A percentile compares a stretch with the other conserved stretches of the same genome.
phyloP scores from a whole-genome alignment of 1,139 yeast genomes.

The Debaryomyces subglobosus region DNA sequence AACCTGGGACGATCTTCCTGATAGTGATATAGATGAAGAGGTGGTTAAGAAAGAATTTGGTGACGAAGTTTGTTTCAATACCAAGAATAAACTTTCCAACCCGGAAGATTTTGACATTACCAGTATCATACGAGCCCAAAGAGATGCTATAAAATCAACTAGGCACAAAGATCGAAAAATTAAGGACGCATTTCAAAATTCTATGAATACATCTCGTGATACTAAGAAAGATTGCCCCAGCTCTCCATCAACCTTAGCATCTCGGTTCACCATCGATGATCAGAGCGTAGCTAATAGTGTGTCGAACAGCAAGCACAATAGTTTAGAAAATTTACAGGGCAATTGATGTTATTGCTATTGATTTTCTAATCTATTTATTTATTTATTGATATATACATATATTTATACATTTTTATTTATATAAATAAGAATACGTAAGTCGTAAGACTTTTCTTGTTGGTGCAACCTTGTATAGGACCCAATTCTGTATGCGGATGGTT shows the following conservation, averaged over 20 bases:
- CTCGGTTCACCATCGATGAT: slow-evolving; percentile 29
- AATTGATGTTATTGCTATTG: slow-evolving; percentile 19
- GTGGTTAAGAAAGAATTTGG: slow-evolving; percentile 45
- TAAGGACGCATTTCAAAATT: slow-evolving; percentile 34
- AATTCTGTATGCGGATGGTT: background rate
- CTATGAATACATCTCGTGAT: slow-evolving; percentile 7
- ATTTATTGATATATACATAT: background rate
- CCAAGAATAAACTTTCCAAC: slow-evolving; percentile 35
- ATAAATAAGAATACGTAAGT: background rate
- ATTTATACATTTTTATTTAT: no score
- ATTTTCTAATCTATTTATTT: slow-evolving; percentile 25
- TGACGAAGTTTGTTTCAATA: slow-evolving; percentile 47
- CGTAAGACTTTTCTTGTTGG: background rate
- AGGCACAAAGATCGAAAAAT: slow-evolving; percentile 42
- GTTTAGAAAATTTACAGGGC: slow-evolving; percentile 14
- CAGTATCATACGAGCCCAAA: slow-evolving; percentile 48
- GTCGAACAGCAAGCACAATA: background rate
- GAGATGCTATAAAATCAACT: slow-evolving; percentile 41
- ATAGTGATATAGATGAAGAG: slow-evolving; percentile 42
- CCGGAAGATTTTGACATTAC: slow-evolving; percentile 48
- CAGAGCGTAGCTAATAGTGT: slow-evolving; percentile 34
- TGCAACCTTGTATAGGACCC: background rate
- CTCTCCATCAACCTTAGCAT: slow-evolving; percentile 17
- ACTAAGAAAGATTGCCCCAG: slow-evolving; percentile 4
- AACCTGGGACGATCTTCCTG: slow-evolving; percentile 62